A percentile compares a stretch with the other conserved stretches of the same genome.
These are phyloP conservation scores for Wickerhamomyces bisporus DNA, from an alignment of 805 yeast genomes.

Conservation along the genomic window DNA sequence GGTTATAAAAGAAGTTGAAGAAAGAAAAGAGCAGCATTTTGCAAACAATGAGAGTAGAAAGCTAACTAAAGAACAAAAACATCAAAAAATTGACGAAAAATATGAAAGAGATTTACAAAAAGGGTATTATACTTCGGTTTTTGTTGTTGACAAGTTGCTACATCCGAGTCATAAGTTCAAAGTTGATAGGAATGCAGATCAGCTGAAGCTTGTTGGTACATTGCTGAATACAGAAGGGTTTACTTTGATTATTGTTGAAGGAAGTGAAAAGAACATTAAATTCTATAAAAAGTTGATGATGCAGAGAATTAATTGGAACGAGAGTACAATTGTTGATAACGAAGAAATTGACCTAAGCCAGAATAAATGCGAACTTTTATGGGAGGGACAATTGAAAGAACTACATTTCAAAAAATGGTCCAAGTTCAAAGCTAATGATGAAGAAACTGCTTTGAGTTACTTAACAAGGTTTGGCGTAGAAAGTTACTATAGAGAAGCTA, in stretches of 20 bases:
- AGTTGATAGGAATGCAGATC: constrained; percentile 76
- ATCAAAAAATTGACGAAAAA: constrained; percentile 42
- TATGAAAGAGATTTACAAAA: constrained; percentile 42
- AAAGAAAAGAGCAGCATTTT: constrained; percentile 55
- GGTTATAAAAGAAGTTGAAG: constrained; percentile 64
- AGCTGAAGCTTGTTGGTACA: constrained; percentile 61
- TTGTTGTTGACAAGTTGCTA: constrained; percentile 44
- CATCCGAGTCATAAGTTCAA: constrained; percentile 70
- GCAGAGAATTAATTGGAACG: constrained; percentile 67
- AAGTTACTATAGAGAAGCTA: constrained; percentile 50
- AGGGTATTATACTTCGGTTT: constrained; percentile 57
- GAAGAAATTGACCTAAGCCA: constrained; percentile 31
- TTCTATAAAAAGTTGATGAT: constrained; percentile 58
- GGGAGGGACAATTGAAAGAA: constrained; percentile 65
- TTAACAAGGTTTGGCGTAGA: constrained; percentile 49
- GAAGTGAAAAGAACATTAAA: constrained; percentile 57
- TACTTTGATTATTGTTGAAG: constrained; percentile 68
- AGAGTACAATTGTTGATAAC: constrained; percentile 30
- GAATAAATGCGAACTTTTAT: constrained; percentile 46
- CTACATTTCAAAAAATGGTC: constrained; percentile 67
- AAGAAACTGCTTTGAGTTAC: constrained; percentile 40
- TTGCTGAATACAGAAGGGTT: constrained; percentile 36
- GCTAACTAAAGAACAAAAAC: constrained; percentile 51
- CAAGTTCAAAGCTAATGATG: constrained; percentile 47
- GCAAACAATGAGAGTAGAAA: constrained; percentile 57